Evolutionary conservation across 73 alveolate genomes (phyloP).

Genomic region (Stentor coeruleus): DNA sequence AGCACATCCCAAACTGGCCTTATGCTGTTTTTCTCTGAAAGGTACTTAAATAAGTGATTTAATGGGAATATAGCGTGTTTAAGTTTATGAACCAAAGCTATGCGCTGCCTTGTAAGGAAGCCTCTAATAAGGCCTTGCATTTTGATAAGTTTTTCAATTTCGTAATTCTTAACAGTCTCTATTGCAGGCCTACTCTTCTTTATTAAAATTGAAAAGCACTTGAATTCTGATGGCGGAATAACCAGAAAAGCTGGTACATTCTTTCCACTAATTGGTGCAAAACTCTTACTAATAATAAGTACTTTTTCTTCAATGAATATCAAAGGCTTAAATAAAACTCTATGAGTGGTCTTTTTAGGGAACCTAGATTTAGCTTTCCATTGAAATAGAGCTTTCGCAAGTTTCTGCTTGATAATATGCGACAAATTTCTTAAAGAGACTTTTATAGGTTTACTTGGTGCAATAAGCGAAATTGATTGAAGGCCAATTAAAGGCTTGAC

Average conservation of each 20-base stretch:
- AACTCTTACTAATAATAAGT: too few species aligned
- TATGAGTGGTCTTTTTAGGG: not conserved
- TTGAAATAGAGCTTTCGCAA: not conserved
- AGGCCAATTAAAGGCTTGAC: too few species aligned
- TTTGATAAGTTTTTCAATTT: not conserved
- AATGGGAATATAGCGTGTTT: not conserved
- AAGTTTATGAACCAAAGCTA: not conserved
- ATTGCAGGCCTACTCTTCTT: not conserved
- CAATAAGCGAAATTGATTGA: too few species aligned
- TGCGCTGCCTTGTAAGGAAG: not conserved
- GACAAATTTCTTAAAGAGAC: not conserved
- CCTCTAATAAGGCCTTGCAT: not conserved
- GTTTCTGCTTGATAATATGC: not conserved
- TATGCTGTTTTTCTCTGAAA: not conserved
- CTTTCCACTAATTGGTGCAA: not conserved
- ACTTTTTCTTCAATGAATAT: not conserved
- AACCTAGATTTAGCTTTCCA: not conserved
- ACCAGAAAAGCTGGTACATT: not conserved
- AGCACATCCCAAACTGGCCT: not conserved
- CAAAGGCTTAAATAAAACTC: not conserved
- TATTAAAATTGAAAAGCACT: not conserved
- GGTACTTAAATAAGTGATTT: not conserved
- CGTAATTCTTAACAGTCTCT: not conserved
- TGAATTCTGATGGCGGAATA: not conserved
- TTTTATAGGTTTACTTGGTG: not conserved